Base-by-base conservation (phyloP, 441 rosid genomes). In the Cnidoscolus chayamansa region DNA sequence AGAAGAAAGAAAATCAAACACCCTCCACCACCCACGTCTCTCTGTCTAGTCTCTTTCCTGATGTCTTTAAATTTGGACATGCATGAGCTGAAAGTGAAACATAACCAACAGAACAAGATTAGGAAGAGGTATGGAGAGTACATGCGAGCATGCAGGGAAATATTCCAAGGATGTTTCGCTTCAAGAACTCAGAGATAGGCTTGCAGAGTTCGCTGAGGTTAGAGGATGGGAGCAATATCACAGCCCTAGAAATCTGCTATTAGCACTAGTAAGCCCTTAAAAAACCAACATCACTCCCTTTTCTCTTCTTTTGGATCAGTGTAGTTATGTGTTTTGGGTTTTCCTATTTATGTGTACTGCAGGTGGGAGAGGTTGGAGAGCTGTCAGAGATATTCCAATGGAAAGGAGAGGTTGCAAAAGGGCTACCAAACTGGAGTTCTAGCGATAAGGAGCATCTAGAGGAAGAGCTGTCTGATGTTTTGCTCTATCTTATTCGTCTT, bases 331-430 rank as follows among this genome's bases (percentile, higher is more conserved):
- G 3, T 35, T 35, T 2, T 35, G 40, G 40, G 40, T 40, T 56
- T 40, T 19, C 10, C 10, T 47, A 20, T 16, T n/a, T 8, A 15
- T 63, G 25, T 25, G 25, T 25, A 25, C 25, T 25, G 72, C 66
- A 87, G 90, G 90, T 87, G 57, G 90, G 90, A 25, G 90, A 87
- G 54, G 90, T 85, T 13, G 90, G 90, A 19, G 88, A 87, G 82
- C 84, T 87, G 10, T 87, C 89, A 1, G 88, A 87, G 73, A 85
- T 87, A 75, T 85, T 87, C 72, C 88, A 85, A 43, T 85, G 90
- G 90, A 85, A 79, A 72, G 88, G 90, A 64, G 88, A 87, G 68
- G 90, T 85, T n/a, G 90, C 76, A 45, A 87, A 75, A 77, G 88
- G 90, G 48, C 75, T 87, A 17, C 88, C 88, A 9, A 81, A 85